Evolutionary conservation across 2,329 filamentous ascomycete genomes (phyloP).

Genomic region (Allantophomopsis lycopodina): DNA sequence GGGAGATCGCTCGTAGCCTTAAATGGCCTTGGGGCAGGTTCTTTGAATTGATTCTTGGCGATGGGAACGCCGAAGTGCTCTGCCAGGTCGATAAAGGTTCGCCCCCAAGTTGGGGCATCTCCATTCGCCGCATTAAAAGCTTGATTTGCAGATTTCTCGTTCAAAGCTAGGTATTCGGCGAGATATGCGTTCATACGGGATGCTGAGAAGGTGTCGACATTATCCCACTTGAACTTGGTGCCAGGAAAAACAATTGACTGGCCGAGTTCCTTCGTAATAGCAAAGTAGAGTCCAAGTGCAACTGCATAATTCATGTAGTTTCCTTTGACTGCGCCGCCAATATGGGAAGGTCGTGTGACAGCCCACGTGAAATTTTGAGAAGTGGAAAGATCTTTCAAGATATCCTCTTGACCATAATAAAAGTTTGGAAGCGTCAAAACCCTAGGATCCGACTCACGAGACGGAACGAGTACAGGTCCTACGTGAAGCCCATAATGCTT

Average conservation of each 20-base stretch:
- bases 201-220: conserved; percentile 24
- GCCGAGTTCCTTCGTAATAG: conserved; percentile 26
- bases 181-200: conserved; percentile 33
- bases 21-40: too few relatives aligned
- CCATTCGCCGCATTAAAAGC: conserved; percentile 34
- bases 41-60: too few relatives aligned
- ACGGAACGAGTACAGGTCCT: background rate
- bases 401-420: background rate
- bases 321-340: conserved; percentile 11
- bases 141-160: conserved; percentile 24
- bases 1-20: too few relatives aligned
- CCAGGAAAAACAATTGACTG: conserved; percentile 27
- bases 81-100: too few relatives aligned
- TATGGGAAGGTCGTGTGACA: background rate
- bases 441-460: background rate
- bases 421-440: background rate
- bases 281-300: conserved; percentile 33
- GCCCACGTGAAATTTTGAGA: background rate
- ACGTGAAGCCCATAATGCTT: background rate
- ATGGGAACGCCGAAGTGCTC: too few relatives aligned
- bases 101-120: conserved; percentile 26
- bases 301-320: conserved; percentile 34
- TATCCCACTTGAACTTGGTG: conserved; percentile 28
- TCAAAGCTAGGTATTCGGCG: conserved; percentile 32
- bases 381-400: too few relatives aligned